Evolutionary conservation across 2,329 filamentous ascomycete species (phyloP), one percentile per base, ranked within the genome.

Genomic region (Calycina herbarum): DNA sequence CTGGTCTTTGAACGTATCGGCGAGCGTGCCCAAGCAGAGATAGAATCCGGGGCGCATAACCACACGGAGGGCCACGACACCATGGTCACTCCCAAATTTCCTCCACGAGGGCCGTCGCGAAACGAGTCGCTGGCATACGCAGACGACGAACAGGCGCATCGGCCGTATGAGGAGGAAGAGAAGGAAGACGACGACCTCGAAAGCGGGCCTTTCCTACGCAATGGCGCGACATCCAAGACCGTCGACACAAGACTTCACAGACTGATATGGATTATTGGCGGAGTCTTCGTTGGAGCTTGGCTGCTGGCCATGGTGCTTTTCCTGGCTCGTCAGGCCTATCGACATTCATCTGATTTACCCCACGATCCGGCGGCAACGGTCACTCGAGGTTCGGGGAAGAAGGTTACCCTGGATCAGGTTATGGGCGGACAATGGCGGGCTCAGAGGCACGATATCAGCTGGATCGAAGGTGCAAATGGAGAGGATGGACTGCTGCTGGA

Each of bases 401-500:
- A 87, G 68, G 82, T 96, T 61, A 91, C 89, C 1, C 79, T 95
- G 64, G 87, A 92, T 57, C 88, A 93, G 75, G 82, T 95, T 10
- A 81, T 89, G 72, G 75, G 74, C 1, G 90, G 91, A 2, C 81
- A 83, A 72, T 96, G 91, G 88, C 80, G 78, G 27, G 77, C 90
- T n/a, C 78, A 78, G 45, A 83, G 79, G 57, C 88, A 92, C 68
- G 84, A 82, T 35, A 91, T 95, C 68, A 85, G 85, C 70, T 96
- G 92, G 92, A 90, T 95, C 60, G 83, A 85, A 35, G 90, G 91
- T 0, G 85, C 90, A 0, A 81, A 88, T 58, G 90, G 89, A 15
- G 88, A 93, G 75, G 95, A 99, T 75, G 95, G 95, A 1, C 77
- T 98, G 66, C 78, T 99, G 70, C 84, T 99, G 24, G 91, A 97